These are phyloP conservation scores for Oidium heveae DNA, from an alignment of 2,329 filamentous ascomycete genomes.

Conservation along the genomic window DNA sequence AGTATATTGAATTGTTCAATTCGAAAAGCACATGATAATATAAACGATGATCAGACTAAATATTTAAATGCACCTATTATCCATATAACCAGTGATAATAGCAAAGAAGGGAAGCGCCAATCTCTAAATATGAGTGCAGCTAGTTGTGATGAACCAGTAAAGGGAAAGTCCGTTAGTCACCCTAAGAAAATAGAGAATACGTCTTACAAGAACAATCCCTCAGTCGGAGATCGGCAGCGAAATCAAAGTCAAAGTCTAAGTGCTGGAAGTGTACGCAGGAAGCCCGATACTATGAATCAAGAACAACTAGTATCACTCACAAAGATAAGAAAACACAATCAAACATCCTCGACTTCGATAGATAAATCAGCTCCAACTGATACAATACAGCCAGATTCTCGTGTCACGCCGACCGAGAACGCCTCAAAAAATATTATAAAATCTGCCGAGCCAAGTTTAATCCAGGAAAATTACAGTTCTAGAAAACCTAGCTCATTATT, in stretches of 20 bases:
- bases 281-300: no score
- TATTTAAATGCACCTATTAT: conserved; percentile 32
- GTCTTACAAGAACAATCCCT: background rate
- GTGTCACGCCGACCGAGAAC: no score
- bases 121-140: conserved; percentile 3
- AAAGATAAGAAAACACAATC: no score
- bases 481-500: background rate
- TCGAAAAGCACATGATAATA: conserved; percentile 18
- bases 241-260: background rate
- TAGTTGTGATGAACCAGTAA: conserved; percentile 15
- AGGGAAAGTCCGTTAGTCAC: conserved; percentile 13
- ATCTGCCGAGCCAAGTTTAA: no score
- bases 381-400: no score
- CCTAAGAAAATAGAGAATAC: conserved; percentile 16
- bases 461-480: background rate
- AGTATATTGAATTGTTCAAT: conserved; percentile 50
- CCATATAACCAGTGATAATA: conserved; percentile 46
- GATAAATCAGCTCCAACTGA: no score
- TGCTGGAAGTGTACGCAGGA: no score
- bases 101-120: conserved; percentile 15
- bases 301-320: no score
- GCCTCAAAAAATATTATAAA: no score
- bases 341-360: no score
- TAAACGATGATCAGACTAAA: no score
- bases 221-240: background rate